Evolutionary conservation across 306 rosid genomes (phyloP), one percentile per base, ranked within the genome.

Genomic region (Vigna mungo): DNA sequence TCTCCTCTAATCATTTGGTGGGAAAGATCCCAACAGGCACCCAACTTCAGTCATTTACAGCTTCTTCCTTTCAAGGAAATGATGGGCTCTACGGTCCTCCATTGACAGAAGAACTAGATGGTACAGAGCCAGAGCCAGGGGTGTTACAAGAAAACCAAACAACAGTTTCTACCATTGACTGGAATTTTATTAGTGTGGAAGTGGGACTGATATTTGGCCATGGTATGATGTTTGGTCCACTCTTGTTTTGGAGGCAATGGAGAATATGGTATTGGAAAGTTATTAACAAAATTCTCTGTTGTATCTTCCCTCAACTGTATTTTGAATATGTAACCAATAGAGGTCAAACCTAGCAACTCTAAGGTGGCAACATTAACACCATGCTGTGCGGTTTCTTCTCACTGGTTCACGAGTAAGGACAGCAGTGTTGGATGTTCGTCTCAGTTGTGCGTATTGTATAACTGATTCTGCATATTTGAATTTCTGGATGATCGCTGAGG

Each of bases 1-100:
- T 89, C 47, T 89, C 87, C 0, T 68, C 11, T 25, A 85, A 89
- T 69, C 67, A 69, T 6, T 25, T 89, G 25, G 18, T 3, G 0
- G 89, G 90, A 3, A 74, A 0, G 51, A 85, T 86, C 12, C 93
- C 93, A 1, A 27, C 20, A 4, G 72, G 71, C 9, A 75, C 75
- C 6, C 89, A 86, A 55, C 21, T 84, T 63, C 71, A 53, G 0
- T 61, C 89, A 43, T 86, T 88, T 73, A 1, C 34, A 21, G 21
- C 37, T 1, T 37, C 23, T 60, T 84, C 81, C 25, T 84, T 72
- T 20, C 13, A 9, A 9, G 83, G 81, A 0, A 86, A 86, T 54
- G 6, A 53, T 1, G 87, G 68, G 6, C 60, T 86, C 9, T 70
- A 72, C 56, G 92, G 87, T 0, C 25, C 49, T 56, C 88, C 89